Conservation (phyloP, 768 basidiomycete genomes). For the Symmetrospora coprosmae region DNA sequence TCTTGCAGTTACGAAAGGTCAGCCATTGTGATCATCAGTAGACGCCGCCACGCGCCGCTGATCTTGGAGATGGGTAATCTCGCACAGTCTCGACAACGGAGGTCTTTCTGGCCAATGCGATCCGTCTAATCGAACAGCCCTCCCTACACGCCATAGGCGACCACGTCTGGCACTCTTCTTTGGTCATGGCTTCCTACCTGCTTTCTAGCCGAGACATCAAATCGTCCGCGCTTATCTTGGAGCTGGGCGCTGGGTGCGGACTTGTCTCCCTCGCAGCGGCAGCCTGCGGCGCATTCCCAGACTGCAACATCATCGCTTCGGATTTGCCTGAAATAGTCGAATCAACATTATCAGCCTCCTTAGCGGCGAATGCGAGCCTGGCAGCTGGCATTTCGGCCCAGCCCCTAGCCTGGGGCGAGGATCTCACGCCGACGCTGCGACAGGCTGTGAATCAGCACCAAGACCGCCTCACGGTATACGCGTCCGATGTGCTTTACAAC, state of each 20-base stretch:
- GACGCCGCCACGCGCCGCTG: no score
- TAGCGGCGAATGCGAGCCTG: conserved; percentile 16
- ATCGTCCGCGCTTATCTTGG: conserved; percentile 10
- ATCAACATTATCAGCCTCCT: conserved; percentile 25
- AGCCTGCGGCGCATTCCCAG: background rate
- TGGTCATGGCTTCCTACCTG: conserved; percentile 3
- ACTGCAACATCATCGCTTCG: conserved; percentile 18
- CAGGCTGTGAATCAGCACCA: no score
- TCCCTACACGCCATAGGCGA: conserved; percentile 4
- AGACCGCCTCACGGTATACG: conserved; percentile 19
- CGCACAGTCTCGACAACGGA: no score
- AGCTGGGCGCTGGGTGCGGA: conserved; percentile 31
- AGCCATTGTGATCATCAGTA: no score
- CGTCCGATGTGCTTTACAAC: conserved; percentile 31
- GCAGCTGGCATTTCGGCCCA: background rate
- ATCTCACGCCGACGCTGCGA: background rate
- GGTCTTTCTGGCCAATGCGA: background rate
- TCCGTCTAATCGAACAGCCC: conserved; percentile 6
- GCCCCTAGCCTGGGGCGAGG: conserved; percentile 23
- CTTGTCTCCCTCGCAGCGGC: conserved; percentile 13
- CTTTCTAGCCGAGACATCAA: background rate
- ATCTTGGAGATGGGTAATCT: no score
- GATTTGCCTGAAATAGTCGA: conserved; percentile 28
- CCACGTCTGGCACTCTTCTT: conserved; percentile 9
- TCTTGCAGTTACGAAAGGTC: no score